phyloP scores from a whole-genome alignment of 129 eudicot genomes.

The Glebionis coronaria region DNA sequence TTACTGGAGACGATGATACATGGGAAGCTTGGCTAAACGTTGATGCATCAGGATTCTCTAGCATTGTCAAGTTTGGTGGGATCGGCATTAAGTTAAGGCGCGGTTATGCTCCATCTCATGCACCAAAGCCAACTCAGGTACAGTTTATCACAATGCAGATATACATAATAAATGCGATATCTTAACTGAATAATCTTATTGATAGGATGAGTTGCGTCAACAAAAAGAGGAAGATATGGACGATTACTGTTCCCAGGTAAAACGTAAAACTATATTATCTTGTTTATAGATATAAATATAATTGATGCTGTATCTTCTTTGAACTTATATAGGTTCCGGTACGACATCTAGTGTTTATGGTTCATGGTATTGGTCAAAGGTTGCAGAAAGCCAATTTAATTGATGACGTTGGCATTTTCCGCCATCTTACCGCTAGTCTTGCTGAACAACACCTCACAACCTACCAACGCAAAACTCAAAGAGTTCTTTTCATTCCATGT shows the following conservation, averaged over 20 bases:
- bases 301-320: conserved; percentile 1
- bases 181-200: conserved; percentile 9
- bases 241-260: conserved; percentile 94
- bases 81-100: conserved; percentile 74
- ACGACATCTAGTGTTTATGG: conserved; percentile 91
- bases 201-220: conserved; percentile 91
- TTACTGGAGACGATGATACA: conserved; percentile 98
- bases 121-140: conserved; percentile 91
- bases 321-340: conserved; percentile 73
- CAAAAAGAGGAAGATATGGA: conserved; percentile 92
- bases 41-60: conserved; percentile 75
- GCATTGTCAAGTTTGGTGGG: conserved; percentile 58
- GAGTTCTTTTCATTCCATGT: conserved; percentile 89
- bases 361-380: conserved; percentile 99
- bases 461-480: conserved; percentile 69
- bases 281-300: background rate
- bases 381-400: conserved; percentile 90
- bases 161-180: background rate
- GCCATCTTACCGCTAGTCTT: conserved; percentile 66
- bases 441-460: conserved; percentile 83
- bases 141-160: background rate
- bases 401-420: conserved; percentile 81
- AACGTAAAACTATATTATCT: conserved; percentile 34
- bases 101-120: conserved; percentile 86
- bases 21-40: conserved; percentile 94